Base-by-base conservation (phyloP, 2,329 filamentous ascomycete genomes). In the Gnomoniopsis smithogilvyi region DNA sequence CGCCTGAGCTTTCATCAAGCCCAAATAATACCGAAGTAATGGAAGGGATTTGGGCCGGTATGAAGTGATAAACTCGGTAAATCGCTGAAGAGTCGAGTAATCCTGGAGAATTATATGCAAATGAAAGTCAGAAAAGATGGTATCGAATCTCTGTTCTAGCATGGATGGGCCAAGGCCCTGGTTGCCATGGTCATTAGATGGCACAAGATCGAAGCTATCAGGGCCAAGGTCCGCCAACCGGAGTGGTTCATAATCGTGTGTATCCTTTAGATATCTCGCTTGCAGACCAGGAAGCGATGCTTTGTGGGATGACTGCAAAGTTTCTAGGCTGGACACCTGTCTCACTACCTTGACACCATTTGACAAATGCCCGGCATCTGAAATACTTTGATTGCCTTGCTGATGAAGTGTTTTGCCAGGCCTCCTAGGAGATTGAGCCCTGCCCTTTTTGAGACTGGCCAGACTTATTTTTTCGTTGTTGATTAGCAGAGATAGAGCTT, bases 91-190 rank as follows among this genome's bases (percentile, higher is more conserved):
- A 41, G 17, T n/a, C 36, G 36, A 14, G 15, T 41, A 41, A 12
- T 41, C 36, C 17, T 41, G 36, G 11, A 41, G 36, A n/a, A 41
- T 41, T 6, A 41, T 12, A n/a, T n/a, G 3, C 67, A 92, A 92
- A 60, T 85, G 72, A 0, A 87, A 81, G 65, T 91, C 76, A 0
- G 87, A 90, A 66, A 91, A 87, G 41, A 92, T 74, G 15, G 84
- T 76, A 58, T 89, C 85, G 0, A 86, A 84, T 49, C 84, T 80
- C n/a, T 76, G 74, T 69, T 91, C 89, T 0, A 91, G 73, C 1
- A 81, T 83, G 66, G 51, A 60, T 33, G 34, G 36, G 22, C 84
- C 50, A 83, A 53, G 65, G 72, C 56, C 62, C 62, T 48, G 66
- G 53, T 61, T 69, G 61, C 62, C 69, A 56, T 58, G 54, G n/a